phyloP scores from a whole-genome alignment of 2,329 filamentous ascomycete genomes.

The Ceratocystis lukuohia region DNA sequence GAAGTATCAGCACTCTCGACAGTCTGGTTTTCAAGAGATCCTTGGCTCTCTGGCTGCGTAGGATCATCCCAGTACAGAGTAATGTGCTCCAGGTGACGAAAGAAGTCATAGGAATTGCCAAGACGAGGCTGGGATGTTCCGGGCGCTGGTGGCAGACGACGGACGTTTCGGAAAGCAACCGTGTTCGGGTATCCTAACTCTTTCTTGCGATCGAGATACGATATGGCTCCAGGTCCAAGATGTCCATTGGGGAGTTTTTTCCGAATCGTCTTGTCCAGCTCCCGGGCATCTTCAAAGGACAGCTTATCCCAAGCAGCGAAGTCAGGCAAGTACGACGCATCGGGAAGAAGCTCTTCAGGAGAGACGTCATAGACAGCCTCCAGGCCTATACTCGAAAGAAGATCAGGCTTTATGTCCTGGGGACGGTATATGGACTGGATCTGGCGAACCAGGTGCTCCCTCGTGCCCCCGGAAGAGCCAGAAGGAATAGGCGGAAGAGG shows the following conservation, averaged over 20 bases:
- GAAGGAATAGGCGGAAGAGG: conserved; percentile 22
- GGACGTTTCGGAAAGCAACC: conserved; percentile 47
- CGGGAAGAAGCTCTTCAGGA: conserved; percentile 40
- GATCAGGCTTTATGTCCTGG: conserved; percentile 33
- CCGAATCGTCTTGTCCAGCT: conserved; percentile 36
- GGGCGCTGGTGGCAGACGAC: conserved; percentile 41
- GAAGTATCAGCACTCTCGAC: conserved; percentile 7
- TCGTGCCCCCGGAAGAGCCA: conserved; percentile 21
- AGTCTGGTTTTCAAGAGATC: conserved; percentile 3
- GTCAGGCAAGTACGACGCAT: conserved; percentile 39
- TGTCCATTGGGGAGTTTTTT: conserved; percentile 39
- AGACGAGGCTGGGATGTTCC: conserved; percentile 42
- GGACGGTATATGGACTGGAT: conserved; percentile 43
- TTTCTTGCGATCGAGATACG: conserved; percentile 44
- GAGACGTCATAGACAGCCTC: conserved; percentile 39
- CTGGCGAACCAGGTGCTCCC: conserved; percentile 34
- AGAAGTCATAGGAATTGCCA: conserved; percentile 54
- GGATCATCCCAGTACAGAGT: conserved; percentile 51
- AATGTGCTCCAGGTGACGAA: conserved; percentile 46
- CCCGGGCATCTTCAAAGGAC: conserved; percentile 36
- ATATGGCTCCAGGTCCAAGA: conserved; percentile 42
- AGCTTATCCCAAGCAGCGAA: conserved; percentile 39
- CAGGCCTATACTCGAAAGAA: conserved; percentile 45
- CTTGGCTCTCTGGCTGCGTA: conserved; percentile 24
- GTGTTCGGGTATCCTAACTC: conserved; percentile 45